These are phyloP conservation scores for Talaromyces islandicus DNA, from an alignment of 2,329 filamentous ascomycete species.

Conservation along the genomic window DNA sequence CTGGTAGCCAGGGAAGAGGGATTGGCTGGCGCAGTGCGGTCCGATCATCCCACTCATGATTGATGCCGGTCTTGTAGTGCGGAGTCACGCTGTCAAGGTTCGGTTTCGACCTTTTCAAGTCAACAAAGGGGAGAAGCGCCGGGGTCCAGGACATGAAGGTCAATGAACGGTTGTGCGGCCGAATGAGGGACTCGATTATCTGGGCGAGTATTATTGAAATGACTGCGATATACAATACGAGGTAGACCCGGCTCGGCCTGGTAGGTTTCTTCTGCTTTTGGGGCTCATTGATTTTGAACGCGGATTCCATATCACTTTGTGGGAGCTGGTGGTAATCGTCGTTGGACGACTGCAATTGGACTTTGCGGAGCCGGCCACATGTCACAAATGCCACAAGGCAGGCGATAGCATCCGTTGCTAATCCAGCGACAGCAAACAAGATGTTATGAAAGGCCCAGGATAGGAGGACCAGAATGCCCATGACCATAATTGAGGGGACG, in stretches of 20 bases:
- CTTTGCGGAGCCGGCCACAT: not conserved
- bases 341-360: not conserved
- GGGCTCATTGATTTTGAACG: not conserved
- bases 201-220: slow-evolving; percentile 15
- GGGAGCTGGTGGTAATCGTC: not conserved
- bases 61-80: slow-evolving; percentile 15
- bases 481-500: slow-evolving; percentile 27
- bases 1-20: slow-evolving; percentile 20
- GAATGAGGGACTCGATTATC: slow-evolving; percentile 21
- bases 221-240: slow-evolving; percentile 12
- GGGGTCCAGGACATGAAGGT: slow-evolving; percentile 21
- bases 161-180: slow-evolving; percentile 22
- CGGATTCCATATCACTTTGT: slow-evolving; percentile 4
- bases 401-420: not conserved
- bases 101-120: slow-evolving; percentile 10
- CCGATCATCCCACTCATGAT: slow-evolving; percentile 15
- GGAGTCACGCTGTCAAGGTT: slow-evolving; percentile 17
- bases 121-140: slow-evolving; percentile 17
- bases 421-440: not conserved
- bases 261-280: not conserved
- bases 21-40: slow-evolving; percentile 16
- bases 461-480: slow-evolving; percentile 19
- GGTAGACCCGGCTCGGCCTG: not conserved
- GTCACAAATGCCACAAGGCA: not conserved
- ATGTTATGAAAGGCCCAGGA: slow-evolving; percentile 11